Evolutionary conservation across 2,329 filamentous ascomycete genomes (phyloP).

Genomic region (Aspergillus sp.): DNA sequence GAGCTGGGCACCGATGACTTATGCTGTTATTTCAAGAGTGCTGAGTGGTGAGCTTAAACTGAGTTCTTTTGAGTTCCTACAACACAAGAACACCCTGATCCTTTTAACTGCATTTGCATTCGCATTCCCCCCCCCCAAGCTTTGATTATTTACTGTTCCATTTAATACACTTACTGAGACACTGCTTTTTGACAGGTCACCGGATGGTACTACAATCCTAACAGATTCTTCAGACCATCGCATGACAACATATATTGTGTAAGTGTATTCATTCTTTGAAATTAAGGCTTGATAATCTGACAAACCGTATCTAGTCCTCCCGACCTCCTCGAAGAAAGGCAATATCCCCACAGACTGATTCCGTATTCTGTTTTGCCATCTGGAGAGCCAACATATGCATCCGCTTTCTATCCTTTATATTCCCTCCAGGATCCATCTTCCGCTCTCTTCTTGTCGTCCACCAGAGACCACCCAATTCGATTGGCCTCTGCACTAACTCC

Average conservation of each 20-base stretch:
- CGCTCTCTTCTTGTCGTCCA: conserved; percentile 52
- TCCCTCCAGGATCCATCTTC: conserved; percentile 51
- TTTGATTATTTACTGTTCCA: background rate
- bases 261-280: conserved; percentile 19
- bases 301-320: conserved; percentile 38
- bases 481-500: conserved; percentile 56
- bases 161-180: background rate
- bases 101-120: too few relatives aligned
- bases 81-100: background rate
- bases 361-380: conserved; percentile 50
- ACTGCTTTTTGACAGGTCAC: conserved; percentile 37
- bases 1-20: background rate
- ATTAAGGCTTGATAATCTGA: conserved; percentile 9
- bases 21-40: conserved; percentile 45
- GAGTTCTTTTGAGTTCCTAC: background rate
- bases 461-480: conserved; percentile 56
- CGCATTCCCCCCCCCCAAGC: background rate
- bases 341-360: conserved; percentile 38
- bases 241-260: conserved; percentile 57
- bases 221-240: conserved; percentile 53
- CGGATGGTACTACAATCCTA: conserved; percentile 59
- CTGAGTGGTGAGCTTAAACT: conserved; percentile 41
- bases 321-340: conserved; percentile 46
- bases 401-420: conserved; percentile 57
- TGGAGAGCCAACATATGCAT: conserved; percentile 54